Conservation (phyloP, 371 early-diverging fungal genomes). For the Homolaphlyctis polyrhiza region DNA sequence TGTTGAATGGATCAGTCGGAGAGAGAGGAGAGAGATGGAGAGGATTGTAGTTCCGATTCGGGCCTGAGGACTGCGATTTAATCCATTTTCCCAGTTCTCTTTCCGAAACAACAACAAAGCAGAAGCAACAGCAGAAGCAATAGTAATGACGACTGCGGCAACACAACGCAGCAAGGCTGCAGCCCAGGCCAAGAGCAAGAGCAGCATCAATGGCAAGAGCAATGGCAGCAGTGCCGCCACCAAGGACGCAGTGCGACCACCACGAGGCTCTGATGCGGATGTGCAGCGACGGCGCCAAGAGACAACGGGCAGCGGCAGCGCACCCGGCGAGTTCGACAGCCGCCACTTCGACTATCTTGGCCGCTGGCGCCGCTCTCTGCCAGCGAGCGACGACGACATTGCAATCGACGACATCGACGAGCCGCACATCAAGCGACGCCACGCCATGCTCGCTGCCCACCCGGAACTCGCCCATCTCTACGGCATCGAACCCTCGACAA, state of each 20-base stretch:
- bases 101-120: background rate
- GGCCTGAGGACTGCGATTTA: too few species aligned
- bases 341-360: conserved; percentile 80
- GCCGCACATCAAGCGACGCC: conserved; percentile 89
- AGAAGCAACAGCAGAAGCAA: background rate
- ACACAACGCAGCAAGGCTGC: background rate
- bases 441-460: conserved; percentile 76
- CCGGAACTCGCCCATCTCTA: conserved; percentile 86
- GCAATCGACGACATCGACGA: conserved; percentile 88
- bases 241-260: too few species aligned
- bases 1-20: background rate
- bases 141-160: background rate
- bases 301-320: background rate
- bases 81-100: too few species aligned
- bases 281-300: too few species aligned
- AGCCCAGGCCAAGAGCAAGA: background rate
- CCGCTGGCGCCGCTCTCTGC: conserved; percentile 77
- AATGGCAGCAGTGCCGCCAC: too few species aligned
- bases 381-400: conserved; percentile 65
- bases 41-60: too few species aligned
- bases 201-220: background rate
- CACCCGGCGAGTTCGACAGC: conserved; percentile 36
- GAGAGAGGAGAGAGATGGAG: background rate
- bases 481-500: conserved; percentile 76
- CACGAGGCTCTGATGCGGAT: too few species aligned